These are phyloP conservation scores for Skeletonema marinoi DNA, from an alignment of 108 stramenopile species.

Conservation along the genomic window DNA sequence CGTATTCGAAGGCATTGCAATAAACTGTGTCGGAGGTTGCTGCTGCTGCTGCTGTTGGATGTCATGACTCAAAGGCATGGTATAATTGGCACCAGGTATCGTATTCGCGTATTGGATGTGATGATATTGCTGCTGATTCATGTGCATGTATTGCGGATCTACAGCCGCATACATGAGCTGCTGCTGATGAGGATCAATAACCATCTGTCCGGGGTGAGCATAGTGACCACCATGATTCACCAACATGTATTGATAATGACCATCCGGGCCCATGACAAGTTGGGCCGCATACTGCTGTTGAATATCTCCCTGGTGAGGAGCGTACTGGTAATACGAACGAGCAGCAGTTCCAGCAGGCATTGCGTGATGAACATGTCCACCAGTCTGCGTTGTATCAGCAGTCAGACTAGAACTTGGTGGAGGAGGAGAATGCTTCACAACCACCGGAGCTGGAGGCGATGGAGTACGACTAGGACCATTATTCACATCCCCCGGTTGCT, in stretches of 20 bases:
- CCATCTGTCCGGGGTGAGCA: constrained; percentile 40
- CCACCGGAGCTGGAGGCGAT: constrained; percentile 12
- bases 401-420: not conserved
- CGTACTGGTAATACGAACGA: constrained; percentile 16
- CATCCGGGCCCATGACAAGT: constrained; percentile 76
- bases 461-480: constrained; percentile 1
- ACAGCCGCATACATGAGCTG: constrained; percentile 42
- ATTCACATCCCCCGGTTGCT: constrained; percentile 3
- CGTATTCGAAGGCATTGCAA: constrained; percentile 24
- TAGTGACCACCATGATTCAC: constrained; percentile 46
- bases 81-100: constrained; percentile 16
- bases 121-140: constrained; percentile 46
- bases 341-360: not conserved
- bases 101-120: constrained; percentile 24
- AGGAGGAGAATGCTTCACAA: not conserved
- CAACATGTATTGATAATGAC: constrained; percentile 70
- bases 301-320: constrained; percentile 18
- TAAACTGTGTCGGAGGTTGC: constrained; percentile 36
- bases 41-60: constrained; percentile 8
- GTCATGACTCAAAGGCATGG: constrained; percentile 5
- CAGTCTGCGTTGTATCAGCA: not conserved
- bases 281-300: constrained; percentile 51
- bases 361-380: not conserved
- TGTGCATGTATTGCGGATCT: constrained; percentile 25
- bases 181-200: constrained; percentile 48